Base-by-base conservation (phyloP, 1,284 basidiomycete species). In the Rhodotorula sp. region DNA sequence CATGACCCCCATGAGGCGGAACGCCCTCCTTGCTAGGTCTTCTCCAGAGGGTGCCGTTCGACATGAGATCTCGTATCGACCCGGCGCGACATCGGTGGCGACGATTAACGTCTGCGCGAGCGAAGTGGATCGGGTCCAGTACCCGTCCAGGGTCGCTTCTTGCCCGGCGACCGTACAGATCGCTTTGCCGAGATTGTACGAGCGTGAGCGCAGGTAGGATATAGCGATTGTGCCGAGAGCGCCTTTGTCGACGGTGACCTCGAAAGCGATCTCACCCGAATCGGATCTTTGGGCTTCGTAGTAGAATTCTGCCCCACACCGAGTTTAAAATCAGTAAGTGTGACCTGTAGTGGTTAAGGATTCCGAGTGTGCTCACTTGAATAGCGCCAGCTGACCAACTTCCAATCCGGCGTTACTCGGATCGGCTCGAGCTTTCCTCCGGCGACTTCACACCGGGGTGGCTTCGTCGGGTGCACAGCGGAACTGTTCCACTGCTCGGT, bases 1-100 rank as follows among this genome's bases (percentile, higher is more conserved):
- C 66, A 68, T 68, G 33, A 68, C 55, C 8, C 55, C 61, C 66
- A 68, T 68, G 20, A 68, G 14, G 24, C 66, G 42, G 61, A 68
- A 68, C 10, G 61, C 66, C 14, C 22, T 46, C 44, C 48, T 12
- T 26, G 33, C 48, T 6, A n/a, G 4, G 15, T 24, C 61, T 49
- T 12, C 22, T 6, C 7, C 24, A 12, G 17, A 20, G 20, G 48
- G 56, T 30, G 58, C 26, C 7, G 66, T 63, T 14, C 49, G 45
- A 24, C 66, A 68, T 1, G 26, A 18, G 14, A 68, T 44, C 3
- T 24, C n/a, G 30, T 68, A 46, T 18, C 2, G 42, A 14, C 66
- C 66, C 0, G 66, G 48, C 8, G 60, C 15, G 14, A 68, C 26
- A 2, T 33, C 42, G 10, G 29, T 53, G 18, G 66, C 61, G n/a